Evolutionary conservation across 1,284 basidiomycete genomes (phyloP).

Genomic region (Ganoderma lingzhi): DNA sequence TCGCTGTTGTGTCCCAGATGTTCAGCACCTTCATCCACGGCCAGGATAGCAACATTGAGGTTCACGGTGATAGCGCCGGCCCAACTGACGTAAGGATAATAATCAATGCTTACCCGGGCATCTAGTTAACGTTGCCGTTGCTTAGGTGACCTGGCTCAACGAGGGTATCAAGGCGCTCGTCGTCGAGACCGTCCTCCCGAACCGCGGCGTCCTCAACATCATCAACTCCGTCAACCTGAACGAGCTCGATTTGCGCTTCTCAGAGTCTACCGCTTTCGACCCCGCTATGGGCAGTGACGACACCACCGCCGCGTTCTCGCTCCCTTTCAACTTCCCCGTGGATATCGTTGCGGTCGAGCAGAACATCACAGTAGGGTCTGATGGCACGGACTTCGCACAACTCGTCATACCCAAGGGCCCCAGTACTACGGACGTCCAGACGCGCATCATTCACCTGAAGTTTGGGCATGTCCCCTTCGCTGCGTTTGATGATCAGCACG

Average conservation of each 20-base stretch:
- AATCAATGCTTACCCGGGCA: not conserved
- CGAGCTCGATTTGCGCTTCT: slow-evolving; percentile 71
- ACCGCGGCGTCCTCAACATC: slow-evolving; percentile 67
- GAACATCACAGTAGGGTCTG: slow-evolving; percentile 65
- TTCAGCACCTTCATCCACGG: slow-evolving; percentile 83
- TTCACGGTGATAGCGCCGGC: slow-evolving; percentile 72
- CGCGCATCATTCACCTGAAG: slow-evolving; percentile 68
- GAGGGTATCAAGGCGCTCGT: slow-evolving; percentile 76
- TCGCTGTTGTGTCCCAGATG: slow-evolving; percentile 68
- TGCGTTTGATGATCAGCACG: slow-evolving; percentile 60
- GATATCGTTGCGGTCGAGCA: slow-evolving; percentile 71
- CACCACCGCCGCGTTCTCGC: slow-evolving; percentile 68
- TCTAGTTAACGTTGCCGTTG: not conserved
- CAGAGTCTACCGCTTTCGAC: slow-evolving; percentile 58
- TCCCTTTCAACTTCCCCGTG: slow-evolving; percentile 79
- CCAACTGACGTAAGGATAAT: slow-evolving; percentile 55
- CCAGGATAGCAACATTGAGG: slow-evolving; percentile 64
- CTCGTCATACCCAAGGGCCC: slow-evolving; percentile 70
- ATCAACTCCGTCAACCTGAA: slow-evolving; percentile 75
- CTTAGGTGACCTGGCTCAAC: slow-evolving; percentile 78
- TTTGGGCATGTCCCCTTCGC: slow-evolving; percentile 72
- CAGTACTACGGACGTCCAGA: slow-evolving; percentile 67
- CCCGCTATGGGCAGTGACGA: slow-evolving; percentile 69
- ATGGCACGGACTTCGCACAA: slow-evolving; percentile 66
- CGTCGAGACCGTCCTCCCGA: slow-evolving; percentile 70